Evolutionary conservation across 768 basidiomycete species (phyloP).

Genomic region (Chalciporus chontae): DNA sequence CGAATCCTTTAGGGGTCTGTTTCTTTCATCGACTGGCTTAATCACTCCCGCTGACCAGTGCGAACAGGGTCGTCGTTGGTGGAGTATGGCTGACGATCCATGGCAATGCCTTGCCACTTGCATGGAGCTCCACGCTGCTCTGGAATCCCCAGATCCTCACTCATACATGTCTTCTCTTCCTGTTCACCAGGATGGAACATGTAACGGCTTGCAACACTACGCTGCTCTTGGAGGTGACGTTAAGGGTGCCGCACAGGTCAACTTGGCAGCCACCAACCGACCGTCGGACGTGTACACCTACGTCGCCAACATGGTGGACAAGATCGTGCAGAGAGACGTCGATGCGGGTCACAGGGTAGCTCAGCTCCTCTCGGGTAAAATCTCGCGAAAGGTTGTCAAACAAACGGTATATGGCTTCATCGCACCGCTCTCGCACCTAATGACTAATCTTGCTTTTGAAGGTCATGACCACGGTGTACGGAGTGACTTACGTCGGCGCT

Average conservation of each 20-base stretch:
- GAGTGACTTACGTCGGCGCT: conserved; percentile 94
- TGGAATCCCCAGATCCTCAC: conserved; percentile 63
- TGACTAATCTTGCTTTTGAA: conserved; percentile 19
- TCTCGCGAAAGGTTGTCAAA: conserved; percentile 94
- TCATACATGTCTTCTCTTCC: conserved; percentile 69
- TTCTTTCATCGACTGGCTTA: background rate
- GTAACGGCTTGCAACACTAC: conserved; percentile 98
- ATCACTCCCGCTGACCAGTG: conserved; percentile 3
- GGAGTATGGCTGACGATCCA: conserved; percentile 88
- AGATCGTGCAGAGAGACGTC: conserved; percentile 54
- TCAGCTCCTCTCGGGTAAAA: conserved; percentile 62
- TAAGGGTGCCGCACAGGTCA: conserved; percentile 88
- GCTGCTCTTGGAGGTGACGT: conserved; percentile 94
- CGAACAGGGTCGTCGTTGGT: conserved; percentile 74
- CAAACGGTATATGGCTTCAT: conserved; percentile 65
- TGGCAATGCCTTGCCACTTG: conserved; percentile 97
- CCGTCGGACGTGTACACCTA: conserved; percentile 96
- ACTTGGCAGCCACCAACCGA: conserved; percentile 75
- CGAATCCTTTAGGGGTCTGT: conserved; percentile 70
- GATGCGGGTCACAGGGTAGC: conserved; percentile 52
- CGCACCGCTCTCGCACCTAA: background rate
- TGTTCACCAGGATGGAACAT: conserved; percentile 97
- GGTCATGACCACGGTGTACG: conserved; percentile 99
- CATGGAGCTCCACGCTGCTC: conserved; percentile 80
- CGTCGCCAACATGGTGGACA: conserved; percentile 84